A percentile compares a stretch with the other conserved stretches of the same genome.
phyloP scores from a whole-genome alignment of 1,139 yeast genomes.

The Scheffersomyces insectosa region DNA sequence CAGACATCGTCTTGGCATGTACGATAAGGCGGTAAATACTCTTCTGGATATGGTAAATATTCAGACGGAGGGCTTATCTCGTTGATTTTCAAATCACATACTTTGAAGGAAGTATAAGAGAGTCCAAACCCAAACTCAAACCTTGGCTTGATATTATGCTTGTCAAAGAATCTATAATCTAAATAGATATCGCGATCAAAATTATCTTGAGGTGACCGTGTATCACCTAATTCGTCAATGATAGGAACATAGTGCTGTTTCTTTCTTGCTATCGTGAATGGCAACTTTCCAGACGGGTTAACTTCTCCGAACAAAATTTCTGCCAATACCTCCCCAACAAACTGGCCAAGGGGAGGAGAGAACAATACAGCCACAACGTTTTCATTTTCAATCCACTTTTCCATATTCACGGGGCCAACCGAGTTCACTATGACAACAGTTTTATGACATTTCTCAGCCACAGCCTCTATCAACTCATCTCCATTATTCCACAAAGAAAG shows the following conservation, averaged over 20 bases:
- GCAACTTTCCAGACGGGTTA: constrained; percentile 63
- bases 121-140: constrained; percentile 65
- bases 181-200: constrained; percentile 50
- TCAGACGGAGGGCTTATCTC: constrained; percentile 48
- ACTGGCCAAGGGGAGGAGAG: constrained; percentile 62
- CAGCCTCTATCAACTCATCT: constrained; percentile 50
- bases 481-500: constrained; percentile 62
- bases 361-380: constrained; percentile 58
- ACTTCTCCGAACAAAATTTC: constrained; percentile 55
- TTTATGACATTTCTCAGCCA: constrained; percentile 51
- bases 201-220: constrained; percentile 47
- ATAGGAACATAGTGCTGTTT: constrained; percentile 55
- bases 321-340: constrained; percentile 41
- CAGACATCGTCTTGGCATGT: constrained; percentile 49
- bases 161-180: constrained; percentile 60
- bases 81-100: constrained; percentile 39
- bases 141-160: constrained; percentile 55
- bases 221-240: constrained; percentile 39
- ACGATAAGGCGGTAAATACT: constrained; percentile 42
- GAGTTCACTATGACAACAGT: constrained; percentile 59
- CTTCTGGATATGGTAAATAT: constrained; percentile 51
- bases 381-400: constrained; percentile 57
- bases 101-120: constrained; percentile 52
- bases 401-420: constrained; percentile 62
- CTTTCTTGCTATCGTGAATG: constrained; percentile 62